These are phyloP conservation scores for Atkinsonella hypoxylon DNA, from an alignment of 2,329 filamentous ascomycete species.

Conservation along the genomic window DNA sequence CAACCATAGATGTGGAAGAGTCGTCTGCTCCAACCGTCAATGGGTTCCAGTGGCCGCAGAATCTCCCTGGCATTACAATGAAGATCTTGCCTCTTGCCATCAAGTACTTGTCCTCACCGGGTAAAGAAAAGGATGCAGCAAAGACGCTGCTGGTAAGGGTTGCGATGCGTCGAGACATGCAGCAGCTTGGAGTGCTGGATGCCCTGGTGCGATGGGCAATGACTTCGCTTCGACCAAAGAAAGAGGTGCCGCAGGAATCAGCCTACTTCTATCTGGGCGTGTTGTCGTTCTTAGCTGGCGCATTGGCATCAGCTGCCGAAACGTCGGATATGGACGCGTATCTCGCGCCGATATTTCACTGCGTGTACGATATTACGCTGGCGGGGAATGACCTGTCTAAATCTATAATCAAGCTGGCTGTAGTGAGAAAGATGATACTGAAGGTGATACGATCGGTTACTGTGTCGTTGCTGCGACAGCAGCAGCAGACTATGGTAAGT, in stretches of 20 bases:
- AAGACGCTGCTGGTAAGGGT: conserved; percentile 70
- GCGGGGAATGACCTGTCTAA: conserved; percentile 34
- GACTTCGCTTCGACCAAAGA: conserved; percentile 38
- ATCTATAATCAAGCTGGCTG: conserved; percentile 56
- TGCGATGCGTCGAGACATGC: conserved; percentile 80
- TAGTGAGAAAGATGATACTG: conserved; percentile 70
- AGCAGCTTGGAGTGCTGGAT: conserved; percentile 57
- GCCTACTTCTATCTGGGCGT: conserved; percentile 70
- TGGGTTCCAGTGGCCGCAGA: conserved; percentile 42
- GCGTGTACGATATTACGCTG: conserved; percentile 47
- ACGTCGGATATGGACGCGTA: conserved; percentile 62
- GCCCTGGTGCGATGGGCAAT: conserved; percentile 62
- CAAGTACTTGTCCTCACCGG: conserved; percentile 58
- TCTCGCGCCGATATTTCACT: conserved; percentile 52
- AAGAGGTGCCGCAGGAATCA: conserved; percentile 27
- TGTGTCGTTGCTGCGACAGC: conserved; percentile 49
- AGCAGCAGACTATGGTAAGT: conserved; percentile 26
- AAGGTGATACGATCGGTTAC: conserved; percentile 73
- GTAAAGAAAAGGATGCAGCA: conserved; percentile 86
- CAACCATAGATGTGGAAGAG: conserved; percentile 42
- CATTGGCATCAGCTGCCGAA: conserved; percentile 57
- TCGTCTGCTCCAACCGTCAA: conserved; percentile 28
- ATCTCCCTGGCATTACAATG: conserved; percentile 57
- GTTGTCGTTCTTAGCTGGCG: conserved; percentile 66
- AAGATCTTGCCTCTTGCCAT: conserved; percentile 61